Evolutionary conservation across 2,329 filamentous ascomycete species (phyloP).

Genomic region (Pseudocercospora macadamiae): DNA sequence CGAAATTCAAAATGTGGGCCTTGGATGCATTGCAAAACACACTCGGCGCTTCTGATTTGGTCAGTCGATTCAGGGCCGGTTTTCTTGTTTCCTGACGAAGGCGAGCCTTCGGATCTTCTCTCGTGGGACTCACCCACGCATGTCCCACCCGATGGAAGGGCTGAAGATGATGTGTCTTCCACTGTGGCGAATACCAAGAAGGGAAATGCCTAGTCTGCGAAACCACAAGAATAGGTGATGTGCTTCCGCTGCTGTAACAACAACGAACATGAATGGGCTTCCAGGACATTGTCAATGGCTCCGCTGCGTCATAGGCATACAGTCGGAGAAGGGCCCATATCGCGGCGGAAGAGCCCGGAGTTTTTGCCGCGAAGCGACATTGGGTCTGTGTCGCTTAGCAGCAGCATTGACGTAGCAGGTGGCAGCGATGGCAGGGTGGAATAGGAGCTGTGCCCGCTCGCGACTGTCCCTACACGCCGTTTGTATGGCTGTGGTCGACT

Average conservation of each 20-base stretch:
- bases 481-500: background rate
- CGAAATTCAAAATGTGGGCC: too few relatives aligned
- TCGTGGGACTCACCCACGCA: background rate
- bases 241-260: background rate
- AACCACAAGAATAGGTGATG: background rate
- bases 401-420: slow-evolving; percentile 7
- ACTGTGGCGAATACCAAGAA: background rate
- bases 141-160: background rate
- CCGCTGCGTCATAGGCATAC: background rate
- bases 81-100: too few relatives aligned
- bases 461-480: background rate
- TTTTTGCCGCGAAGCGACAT: background rate
- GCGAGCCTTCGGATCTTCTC: background rate
- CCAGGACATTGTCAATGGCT: too few relatives aligned
- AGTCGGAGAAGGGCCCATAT: background rate
- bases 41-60: too few relatives aligned
- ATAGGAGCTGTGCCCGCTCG: slow-evolving; percentile 8
- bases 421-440: too few relatives aligned
- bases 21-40: too few relatives aligned
- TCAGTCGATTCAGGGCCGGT: too few relatives aligned
- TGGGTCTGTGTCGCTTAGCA: background rate
- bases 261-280: background rate
- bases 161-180: background rate
- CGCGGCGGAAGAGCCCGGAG: background rate
- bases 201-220: background rate